Evolutionary conservation across 306 rosid species (phyloP), one percentile per base, ranked within the genome.

Genomic region (Bauhinia variegata): DNA sequence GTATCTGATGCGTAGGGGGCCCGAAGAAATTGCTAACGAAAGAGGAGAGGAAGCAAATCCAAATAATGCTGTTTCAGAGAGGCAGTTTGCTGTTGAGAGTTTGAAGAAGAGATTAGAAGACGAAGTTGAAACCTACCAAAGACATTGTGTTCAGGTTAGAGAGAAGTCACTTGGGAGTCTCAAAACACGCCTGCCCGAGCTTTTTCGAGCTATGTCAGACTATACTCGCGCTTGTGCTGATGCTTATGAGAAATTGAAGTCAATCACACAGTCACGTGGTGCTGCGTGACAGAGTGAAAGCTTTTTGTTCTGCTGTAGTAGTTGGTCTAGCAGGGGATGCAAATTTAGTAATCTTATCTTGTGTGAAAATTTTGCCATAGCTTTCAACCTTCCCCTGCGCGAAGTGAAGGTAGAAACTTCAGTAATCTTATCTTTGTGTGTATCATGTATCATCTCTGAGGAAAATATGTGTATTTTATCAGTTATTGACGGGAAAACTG

Each of bases 141-240:
- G 68, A 67, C 82, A 71, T 0, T 85, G 96, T 32, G 34, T 85
- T 47, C 95, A 90, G 67, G 96, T 87, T 54, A 75, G 90, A 55
- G 95, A 90, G 66, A 90, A 90, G 68, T 90, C 96, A 23, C 83
- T 90, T 0, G 86, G 84, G 51, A 80, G 83, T 67, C 85, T 90
- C 65, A 90, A 80, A 80, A 82, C 88, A 65, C 86, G 92, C 46
- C 42, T 90, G 85, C 96, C 96, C 2, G 96, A 90, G 85, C 83
- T 90, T 64, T 90, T 90, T 59, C 91, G 92, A 0, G 76, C 92
- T 12, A 44, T 90, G 73, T 78, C 88, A 6, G 88, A 85, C 65
- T 87, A 87, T 48, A 38, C 89, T 8, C 76, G 39, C 39, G 76
- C 88, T 6, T 78, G 95, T 72, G 71, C 83, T 16, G 95, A 87